A percentile compares a stretch with the other conserved stretches of the same genome.
These are phyloP conservation scores for Limnanthes douglasii DNA, from an alignment of 345 rosid genomes.

Conservation along the genomic window DNA sequence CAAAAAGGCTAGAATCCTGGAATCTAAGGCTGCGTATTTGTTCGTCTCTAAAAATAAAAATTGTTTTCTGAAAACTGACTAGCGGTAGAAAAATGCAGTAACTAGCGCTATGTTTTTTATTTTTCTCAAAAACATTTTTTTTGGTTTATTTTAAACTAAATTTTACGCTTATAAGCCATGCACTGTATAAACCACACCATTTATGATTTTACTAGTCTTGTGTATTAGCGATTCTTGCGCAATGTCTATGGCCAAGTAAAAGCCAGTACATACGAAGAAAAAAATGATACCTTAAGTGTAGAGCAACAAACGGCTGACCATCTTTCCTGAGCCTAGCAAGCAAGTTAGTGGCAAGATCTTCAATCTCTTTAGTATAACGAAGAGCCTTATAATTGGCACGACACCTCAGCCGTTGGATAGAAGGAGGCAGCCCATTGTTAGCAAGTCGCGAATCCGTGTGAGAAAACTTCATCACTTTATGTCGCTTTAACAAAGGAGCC, in stretches of 20 bases:
- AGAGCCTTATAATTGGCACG: constrained; percentile 59
- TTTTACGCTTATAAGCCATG: too few relatives aligned
- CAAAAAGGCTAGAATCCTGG: too few relatives aligned
- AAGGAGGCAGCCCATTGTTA: constrained; percentile 33
- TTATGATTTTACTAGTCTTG: too few relatives aligned
- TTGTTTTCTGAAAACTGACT: too few relatives aligned
- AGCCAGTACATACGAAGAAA: neutral
- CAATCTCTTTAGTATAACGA: constrained; percentile 22
- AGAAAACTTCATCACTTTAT: constrained; percentile 41
- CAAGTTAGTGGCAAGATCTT: constrained; percentile 31
- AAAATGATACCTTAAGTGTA: constrained; percentile 43
- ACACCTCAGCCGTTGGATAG: constrained; percentile 57
- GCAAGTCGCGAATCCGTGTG: constrained; percentile 52
- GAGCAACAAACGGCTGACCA: constrained; percentile 35
- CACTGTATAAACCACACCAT: too few relatives aligned
- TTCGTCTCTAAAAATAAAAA: too few relatives aligned
- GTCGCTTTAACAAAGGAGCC: constrained; percentile 21
- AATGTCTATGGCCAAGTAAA: neutral
- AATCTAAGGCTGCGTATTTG: too few relatives aligned
- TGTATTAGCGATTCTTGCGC: neutral
- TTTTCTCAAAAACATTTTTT: too few relatives aligned
- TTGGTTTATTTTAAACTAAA: too few relatives aligned
- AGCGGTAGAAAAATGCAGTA: too few relatives aligned
- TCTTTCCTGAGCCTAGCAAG: constrained; percentile 27
- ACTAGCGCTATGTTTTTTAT: too few relatives aligned